Conservation (phyloP, 2,329 filamentous ascomycete genomes). For the Trichophyton mentagrophytes region DNA sequence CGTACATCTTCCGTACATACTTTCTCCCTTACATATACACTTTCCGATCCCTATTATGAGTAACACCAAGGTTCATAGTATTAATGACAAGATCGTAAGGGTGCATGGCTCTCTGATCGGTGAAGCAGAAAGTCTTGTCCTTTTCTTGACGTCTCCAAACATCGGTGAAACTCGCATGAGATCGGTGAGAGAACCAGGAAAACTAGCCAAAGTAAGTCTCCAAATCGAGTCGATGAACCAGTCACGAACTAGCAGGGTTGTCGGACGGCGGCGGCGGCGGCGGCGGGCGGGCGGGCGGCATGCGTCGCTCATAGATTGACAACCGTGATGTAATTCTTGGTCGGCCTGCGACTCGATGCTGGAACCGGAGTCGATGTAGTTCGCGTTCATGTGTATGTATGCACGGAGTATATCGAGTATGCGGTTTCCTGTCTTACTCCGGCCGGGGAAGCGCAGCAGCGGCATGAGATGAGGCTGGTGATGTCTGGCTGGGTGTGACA, state of each 20-base stretch:
- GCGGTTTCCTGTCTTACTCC: background rate
- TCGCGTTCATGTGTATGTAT: background rate
- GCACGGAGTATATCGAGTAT: background rate
- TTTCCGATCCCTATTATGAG: no score
- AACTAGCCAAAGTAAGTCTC: background rate
- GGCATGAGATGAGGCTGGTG: background rate
- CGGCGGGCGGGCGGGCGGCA: background rate
- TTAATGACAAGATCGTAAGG: background rate
- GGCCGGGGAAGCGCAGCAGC: background rate
- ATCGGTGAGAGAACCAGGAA: background rate
- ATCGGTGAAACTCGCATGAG: constrained; percentile 1
- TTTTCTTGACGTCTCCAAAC: background rate
- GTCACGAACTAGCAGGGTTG: background rate
- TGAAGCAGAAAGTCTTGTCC: background rate
- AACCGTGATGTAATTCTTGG: no score
- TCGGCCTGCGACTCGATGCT: no score
- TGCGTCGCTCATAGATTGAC: background rate
- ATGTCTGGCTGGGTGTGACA: background rate
- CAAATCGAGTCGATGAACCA: no score
- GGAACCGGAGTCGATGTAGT: no score
- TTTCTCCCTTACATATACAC: no score
- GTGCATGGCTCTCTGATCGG: background rate
- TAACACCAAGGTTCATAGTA: no score
- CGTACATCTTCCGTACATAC: no score
- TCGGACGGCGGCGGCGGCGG: background rate